A percentile compares a stretch with the other conserved stretches of the same genome.
phyloP scores from a whole-genome alignment of 225 moss, liverwort and hornwort species.

The Physcomitrium patens region DNA sequence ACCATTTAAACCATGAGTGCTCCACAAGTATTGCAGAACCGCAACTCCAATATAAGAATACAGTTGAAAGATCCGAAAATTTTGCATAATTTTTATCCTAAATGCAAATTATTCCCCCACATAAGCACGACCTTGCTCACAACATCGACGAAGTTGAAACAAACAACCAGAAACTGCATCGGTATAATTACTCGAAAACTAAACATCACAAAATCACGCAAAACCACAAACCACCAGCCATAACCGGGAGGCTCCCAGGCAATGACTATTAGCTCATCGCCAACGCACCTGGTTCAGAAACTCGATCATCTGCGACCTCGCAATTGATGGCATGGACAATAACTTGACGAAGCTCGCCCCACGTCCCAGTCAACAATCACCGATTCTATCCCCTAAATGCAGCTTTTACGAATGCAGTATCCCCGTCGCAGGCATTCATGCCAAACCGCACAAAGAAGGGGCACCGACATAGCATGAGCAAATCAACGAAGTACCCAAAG shows the following conservation, averaged over 20 bases:
- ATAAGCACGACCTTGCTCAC: background rate
- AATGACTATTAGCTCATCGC: conserved; percentile 2
- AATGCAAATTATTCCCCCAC: background rate
- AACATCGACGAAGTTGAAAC: background rate
- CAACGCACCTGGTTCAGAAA: conserved; percentile 37
- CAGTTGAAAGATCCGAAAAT: background rate
- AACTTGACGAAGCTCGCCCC: background rate
- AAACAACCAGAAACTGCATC: background rate
- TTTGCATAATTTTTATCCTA: background rate
- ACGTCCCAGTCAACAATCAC: background rate
- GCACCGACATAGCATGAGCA: too few species aligned
- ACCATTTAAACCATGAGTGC: background rate
- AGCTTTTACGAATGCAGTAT: conserved; percentile 18
- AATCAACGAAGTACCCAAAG: too few species aligned
- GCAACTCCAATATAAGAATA: background rate
- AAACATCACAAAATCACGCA: background rate
- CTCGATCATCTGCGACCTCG: conserved; percentile 30
- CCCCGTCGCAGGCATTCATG: too few species aligned
- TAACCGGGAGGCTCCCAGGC: background rate
- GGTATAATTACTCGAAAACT: background rate
- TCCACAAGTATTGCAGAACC: background rate
- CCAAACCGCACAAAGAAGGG: too few species aligned
- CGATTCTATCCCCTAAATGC: conserved; percentile 19
- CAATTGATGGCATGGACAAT: conserved; percentile 33
- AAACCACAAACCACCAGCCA: conserved; percentile 7